Evolutionary conservation across 2,329 filamentous ascomycete species (phyloP).

Genomic region (Aspergillus texensis): DNA sequence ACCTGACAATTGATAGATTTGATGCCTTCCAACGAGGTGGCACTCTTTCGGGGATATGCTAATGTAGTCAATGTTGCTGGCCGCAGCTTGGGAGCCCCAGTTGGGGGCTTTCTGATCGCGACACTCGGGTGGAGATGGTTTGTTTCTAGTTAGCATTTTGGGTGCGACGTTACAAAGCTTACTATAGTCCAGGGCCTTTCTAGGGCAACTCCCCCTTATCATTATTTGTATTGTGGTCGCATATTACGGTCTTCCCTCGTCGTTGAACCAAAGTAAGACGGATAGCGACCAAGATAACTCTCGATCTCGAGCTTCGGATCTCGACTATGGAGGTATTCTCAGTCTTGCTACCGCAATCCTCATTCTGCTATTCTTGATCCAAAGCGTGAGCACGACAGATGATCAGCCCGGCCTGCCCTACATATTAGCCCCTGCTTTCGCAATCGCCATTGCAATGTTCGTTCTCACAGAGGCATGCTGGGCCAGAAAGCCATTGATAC

Average conservation of each 20-base stretch:
- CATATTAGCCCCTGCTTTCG: not conserved
- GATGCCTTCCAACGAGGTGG: conserved; percentile 47
- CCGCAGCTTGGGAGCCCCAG: conserved; percentile 62
- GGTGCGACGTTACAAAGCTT: not conserved
- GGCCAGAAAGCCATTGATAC: conserved; percentile 4
- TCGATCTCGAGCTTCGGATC: not conserved
- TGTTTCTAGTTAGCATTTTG: not conserved
- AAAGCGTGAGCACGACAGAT: not conserved
- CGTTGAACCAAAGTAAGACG: not conserved
- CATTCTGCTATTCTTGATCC: not conserved
- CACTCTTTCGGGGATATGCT: conserved; percentile 47
- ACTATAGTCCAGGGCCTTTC: conserved; percentile 1
- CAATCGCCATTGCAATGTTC: not conserved
- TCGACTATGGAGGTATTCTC: conserved; percentile 1
- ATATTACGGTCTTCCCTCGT: conserved; percentile 1
- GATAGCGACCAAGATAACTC: not conserved
- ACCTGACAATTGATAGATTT: conserved; percentile 33
- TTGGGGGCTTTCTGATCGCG: conserved; percentile 72
- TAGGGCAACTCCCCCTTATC: conserved; percentile 5
- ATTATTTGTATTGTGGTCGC: not conserved
- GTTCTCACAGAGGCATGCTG: conserved; percentile 6
- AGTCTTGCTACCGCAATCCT: not conserved
- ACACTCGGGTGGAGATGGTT: conserved; percentile 70
- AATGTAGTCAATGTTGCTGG: conserved; percentile 49
- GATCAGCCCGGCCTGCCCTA: not conserved